Conservation (phyloP, 352 stramenopile species). For the Pythium aquatile region DNA sequence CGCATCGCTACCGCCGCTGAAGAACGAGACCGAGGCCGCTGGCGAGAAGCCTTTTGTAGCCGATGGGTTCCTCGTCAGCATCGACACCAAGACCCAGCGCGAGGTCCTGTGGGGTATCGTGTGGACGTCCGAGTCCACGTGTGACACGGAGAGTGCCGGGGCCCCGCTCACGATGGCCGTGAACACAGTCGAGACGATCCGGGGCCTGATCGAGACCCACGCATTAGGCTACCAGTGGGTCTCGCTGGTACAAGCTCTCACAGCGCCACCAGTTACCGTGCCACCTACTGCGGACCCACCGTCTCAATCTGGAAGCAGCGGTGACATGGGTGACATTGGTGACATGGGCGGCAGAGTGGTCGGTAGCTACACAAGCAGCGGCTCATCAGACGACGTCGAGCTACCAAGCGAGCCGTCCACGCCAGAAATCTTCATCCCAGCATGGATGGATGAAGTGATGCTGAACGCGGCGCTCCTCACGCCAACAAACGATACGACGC, state of each 20-base stretch:
- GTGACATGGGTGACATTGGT: no score
- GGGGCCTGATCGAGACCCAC: neutral
- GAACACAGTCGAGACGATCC: conserved; percentile 9
- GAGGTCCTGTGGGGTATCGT: conserved; percentile 20
- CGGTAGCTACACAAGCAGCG: neutral
- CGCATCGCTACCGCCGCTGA: neutral
- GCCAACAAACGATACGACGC: conserved; percentile 1
- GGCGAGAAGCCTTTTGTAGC: neutral
- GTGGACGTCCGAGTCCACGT: conserved; percentile 11
- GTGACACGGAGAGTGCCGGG: conserved; percentile 6
- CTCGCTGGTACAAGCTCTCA: no score
- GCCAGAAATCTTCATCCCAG: neutral
- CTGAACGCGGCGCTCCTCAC: conserved; percentile 1
- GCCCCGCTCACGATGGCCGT: conserved; percentile 13
- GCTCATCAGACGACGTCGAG: neutral
- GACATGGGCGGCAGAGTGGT: no score
- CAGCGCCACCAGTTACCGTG: no score
- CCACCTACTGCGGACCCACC: neutral
- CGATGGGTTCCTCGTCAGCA: conserved; percentile 19
- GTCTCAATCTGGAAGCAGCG: neutral
- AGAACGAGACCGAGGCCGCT: neutral
- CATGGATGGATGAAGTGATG: neutral
- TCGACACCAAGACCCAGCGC: conserved; percentile 3
- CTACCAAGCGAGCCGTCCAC: neutral
- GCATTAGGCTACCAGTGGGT: conserved; percentile 7